Percentiles rank a stretch among this genome's conserved stretches.
phyloP scores from a whole-genome alignment of 1,284 basidiomycete species.

The Neotropicomus parvogracilis region DNA sequence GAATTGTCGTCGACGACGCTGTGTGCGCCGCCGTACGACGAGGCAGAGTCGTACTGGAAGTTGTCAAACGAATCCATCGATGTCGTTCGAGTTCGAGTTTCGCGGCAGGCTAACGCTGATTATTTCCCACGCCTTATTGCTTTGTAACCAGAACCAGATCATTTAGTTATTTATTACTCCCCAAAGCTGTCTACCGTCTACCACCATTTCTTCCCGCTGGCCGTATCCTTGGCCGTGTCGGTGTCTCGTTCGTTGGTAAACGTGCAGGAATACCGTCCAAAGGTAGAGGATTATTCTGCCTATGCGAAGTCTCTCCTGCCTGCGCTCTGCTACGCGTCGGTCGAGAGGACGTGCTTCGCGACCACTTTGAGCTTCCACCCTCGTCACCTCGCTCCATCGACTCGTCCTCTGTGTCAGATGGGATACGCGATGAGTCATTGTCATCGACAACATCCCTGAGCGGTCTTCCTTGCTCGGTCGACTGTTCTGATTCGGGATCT shows the following conservation, averaged over 20 bases:
- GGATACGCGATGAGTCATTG: constrained; percentile 24
- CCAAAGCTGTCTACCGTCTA: constrained; percentile 24
- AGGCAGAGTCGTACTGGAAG: constrained; percentile 78
- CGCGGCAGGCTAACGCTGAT: not conserved
- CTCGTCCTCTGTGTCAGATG: constrained; percentile 29
- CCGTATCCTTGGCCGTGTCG: constrained; percentile 54
- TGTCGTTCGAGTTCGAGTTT: constrained; percentile 23
- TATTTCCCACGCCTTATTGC: constrained; percentile 30
- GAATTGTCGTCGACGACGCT: constrained; percentile 80
- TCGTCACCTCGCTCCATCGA: constrained; percentile 33
- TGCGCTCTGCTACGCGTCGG: constrained; percentile 14
- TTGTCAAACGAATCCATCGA: constrained; percentile 84
- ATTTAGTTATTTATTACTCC: too few relatives aligned
- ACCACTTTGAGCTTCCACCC: constrained; percentile 37
- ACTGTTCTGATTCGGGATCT: constrained; percentile 57
- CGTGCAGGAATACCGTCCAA: constrained; percentile 31
- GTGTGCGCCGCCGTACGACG: constrained; percentile 70
- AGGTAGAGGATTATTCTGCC: constrained; percentile 23
- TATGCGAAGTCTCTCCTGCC: constrained; percentile 20
- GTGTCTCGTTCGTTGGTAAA: constrained; percentile 53
- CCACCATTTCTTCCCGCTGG: constrained; percentile 23
- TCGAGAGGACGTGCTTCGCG: constrained; percentile 28
- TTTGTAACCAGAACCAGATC: constrained; percentile 15
- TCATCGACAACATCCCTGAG: constrained; percentile 34
- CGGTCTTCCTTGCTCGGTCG: constrained; percentile 41